Conservation (phyloP, 1,284 basidiomycete species). For the Pseudozyma thailandica region DNA sequence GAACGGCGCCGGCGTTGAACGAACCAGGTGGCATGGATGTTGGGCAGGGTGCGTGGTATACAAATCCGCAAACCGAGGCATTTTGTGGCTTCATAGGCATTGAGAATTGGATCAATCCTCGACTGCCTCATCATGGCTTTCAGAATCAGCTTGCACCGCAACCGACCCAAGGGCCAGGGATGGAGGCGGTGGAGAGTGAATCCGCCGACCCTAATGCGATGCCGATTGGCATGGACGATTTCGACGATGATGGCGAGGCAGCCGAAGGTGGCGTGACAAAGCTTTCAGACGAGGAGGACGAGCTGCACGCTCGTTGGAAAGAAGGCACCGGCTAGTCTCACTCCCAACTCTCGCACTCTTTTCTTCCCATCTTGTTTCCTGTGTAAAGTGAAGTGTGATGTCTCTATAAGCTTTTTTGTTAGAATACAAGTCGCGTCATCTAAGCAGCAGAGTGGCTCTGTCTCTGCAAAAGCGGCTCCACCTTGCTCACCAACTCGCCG, state of each 20-base stretch:
- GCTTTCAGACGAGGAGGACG: constrained; percentile 35
- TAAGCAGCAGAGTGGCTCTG: constrained; percentile 7
- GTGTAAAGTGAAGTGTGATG: background rate
- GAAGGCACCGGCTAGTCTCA: constrained; percentile 43
- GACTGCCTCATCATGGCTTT: background rate
- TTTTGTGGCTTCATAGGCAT: constrained; percentile 83
- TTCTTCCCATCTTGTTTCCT: background rate
- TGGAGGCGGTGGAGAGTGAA: background rate
- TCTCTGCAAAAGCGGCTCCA: constrained; percentile 36
- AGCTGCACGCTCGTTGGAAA: constrained; percentile 45
- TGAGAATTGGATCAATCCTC: constrained; percentile 72
- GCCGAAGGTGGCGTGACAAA: constrained; percentile 2
- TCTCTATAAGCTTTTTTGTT: background rate
- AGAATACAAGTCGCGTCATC: background rate
- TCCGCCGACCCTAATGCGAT: constrained; percentile 35
- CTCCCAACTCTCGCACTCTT: background rate
- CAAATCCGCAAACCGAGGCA: constrained; percentile 89
- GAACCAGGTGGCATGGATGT: constrained; percentile 68
- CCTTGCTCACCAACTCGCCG: constrained; percentile 11
- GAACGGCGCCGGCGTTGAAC: constrained; percentile 69
- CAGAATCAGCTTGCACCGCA: background rate
- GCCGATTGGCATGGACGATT: constrained; percentile 36
- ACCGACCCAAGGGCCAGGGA: background rate
- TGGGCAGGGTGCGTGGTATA: constrained; percentile 75
- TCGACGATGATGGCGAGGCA: constrained; percentile 3